Evolutionary conservation across 768 basidiomycete species (phyloP), one percentile per base, ranked within the genome.

Genomic region (Suillus decipiens): DNA sequence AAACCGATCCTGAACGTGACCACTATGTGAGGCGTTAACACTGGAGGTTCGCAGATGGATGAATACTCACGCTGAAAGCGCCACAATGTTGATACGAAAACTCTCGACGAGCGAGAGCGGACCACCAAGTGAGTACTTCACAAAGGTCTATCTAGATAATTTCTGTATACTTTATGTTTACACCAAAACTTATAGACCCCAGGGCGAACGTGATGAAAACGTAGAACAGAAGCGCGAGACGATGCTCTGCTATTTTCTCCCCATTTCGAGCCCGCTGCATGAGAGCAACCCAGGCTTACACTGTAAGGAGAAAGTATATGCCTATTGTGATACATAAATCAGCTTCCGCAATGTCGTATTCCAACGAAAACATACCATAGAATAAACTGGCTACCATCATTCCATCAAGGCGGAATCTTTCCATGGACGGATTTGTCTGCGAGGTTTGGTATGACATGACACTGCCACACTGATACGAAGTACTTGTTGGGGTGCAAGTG

Each of bases 81-180:
- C 66, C 63, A 72, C 14, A 31, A 68, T n/a, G 39, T 75, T 73
- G 8, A 76, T 39, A 36, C 58, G 57, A 48, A 63, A 61, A 39
- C 63, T 34, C 9, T 63, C 57, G 43, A 64, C 41, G 36, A 66
- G 67, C 14, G 63, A 67, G 65, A 55, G 39, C 68, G 62, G 58
- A 43, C 60, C 63, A 11, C 63, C 63, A 9, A 60, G 63, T 0
- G 59, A 60, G 6, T 64, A n/a, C n/a, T n/a, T n/a, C 63, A 14
- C 75, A 73, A 37, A 72, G 8, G 42, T 77, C 73, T 24, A 76
- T 74, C 66, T 63, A 79, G n/a, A 75, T 71, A 74, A 72, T 68
- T 63, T 71, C 59, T 47, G 67, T 76, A 61, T 71, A 75, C 43
- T 66, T 71, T 3, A 67, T 63, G 31, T 76, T 71, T 2, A 51